These are phyloP conservation scores for Neonectria coccinea DNA, from an alignment of 2,329 filamentous ascomycete species.

Conservation along the genomic window DNA sequence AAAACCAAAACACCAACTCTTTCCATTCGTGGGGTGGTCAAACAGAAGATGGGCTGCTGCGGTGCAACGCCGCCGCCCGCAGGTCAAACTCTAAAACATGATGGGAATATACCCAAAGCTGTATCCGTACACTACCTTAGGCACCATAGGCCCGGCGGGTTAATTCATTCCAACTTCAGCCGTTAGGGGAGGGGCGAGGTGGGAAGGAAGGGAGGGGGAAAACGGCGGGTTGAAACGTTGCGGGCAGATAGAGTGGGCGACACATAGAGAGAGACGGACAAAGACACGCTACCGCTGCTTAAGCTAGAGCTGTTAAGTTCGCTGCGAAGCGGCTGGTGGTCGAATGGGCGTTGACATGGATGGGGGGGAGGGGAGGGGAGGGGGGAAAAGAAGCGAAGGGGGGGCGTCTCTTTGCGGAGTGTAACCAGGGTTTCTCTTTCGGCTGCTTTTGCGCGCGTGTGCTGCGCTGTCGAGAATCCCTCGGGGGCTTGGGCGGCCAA, in stretches of 20 bases:
- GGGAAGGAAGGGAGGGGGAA: neutral
- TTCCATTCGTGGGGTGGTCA: too few species aligned
- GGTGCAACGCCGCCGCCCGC: conserved; percentile 2
- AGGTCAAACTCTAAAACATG: conserved; percentile 11
- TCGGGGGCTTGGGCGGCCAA: conserved; percentile 12
- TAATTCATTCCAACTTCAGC: neutral
- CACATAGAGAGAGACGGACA: neutral
- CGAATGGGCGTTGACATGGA: conserved; percentile 10
- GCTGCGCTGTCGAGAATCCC: conserved; percentile 7
- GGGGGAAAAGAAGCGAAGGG: neutral
- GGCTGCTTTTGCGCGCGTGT: conserved; percentile 16
- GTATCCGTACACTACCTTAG: too few species aligned
- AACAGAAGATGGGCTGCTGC: neutral
- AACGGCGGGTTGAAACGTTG: conserved; percentile 4
- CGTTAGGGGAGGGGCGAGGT: neutral
- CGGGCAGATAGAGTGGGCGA: neutral
- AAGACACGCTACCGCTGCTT: neutral
- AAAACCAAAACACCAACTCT: too few species aligned
- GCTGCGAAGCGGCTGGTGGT: conserved; percentile 2
- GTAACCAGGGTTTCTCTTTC: conserved; percentile 3
- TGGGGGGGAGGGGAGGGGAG: neutral
- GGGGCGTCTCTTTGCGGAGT: neutral
- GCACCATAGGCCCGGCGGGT: neutral
- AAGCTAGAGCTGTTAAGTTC: neutral
- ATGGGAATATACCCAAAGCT: neutral